phyloP scores from a whole-genome alignment of 148 eudicot genomes.

The Silene uniflora region DNA sequence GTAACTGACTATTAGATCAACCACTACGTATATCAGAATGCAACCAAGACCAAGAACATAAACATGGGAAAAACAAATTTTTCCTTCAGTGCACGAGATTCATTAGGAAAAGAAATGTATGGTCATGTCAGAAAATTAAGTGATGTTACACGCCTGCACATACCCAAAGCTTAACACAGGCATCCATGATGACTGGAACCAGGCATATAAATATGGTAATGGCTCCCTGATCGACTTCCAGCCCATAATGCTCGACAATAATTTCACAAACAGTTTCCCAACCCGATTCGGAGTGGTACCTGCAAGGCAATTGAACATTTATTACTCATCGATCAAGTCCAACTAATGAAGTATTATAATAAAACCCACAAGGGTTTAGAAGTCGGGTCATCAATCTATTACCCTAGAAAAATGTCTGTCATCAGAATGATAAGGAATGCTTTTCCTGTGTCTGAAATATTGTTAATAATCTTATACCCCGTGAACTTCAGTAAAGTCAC shows the following conservation, averaged over 20 bases:
- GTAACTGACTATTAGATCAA: neutral
- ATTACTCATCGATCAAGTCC: neutral
- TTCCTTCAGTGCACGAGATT: no score
- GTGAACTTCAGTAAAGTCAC: conserved; percentile 95
- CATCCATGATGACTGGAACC: conserved; percentile 79
- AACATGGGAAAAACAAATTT: neutral
- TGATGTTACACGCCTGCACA: conserved; percentile 19
- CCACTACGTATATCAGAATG: conserved; percentile 2
- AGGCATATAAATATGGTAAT: conserved; percentile 76
- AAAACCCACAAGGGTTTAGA: neutral
- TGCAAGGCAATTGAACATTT: conserved; percentile 29
- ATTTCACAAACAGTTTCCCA: conserved; percentile 87
- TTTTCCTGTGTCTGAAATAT: conserved; percentile 90
- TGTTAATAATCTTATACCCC: conserved; percentile 84
- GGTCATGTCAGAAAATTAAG: neutral
- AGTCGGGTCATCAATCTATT: conserved; percentile 20
- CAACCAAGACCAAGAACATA: neutral
- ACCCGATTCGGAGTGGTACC: conserved; percentile 97
- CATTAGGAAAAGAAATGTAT: neutral
- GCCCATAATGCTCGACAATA: conserved; percentile 80
- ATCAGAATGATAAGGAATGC: conserved; percentile 83
- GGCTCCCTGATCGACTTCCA: conserved; percentile 70
- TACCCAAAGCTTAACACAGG: conserved; percentile 99
- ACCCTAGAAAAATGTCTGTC: conserved; percentile 94
- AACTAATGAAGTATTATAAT: neutral